Conservation (phyloP, 768 basidiomycete species). For the Butyriboletus loyo region DNA sequence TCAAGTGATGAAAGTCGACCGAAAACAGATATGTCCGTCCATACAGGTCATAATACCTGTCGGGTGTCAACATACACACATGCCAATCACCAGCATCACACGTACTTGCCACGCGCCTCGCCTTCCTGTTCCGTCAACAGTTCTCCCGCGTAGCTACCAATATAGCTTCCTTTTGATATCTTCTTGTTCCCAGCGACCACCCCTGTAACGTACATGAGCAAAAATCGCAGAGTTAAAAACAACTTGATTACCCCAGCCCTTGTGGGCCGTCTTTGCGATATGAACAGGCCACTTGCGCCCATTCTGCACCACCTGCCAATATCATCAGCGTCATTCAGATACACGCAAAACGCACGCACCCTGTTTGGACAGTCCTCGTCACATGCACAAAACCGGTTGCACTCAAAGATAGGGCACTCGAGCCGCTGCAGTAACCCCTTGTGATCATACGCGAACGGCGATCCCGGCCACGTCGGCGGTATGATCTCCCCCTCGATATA, state of each 20-base stretch:
- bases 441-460: conserved; percentile 69
- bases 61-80: not conserved
- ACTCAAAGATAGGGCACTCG: conserved; percentile 77
- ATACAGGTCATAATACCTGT: conserved; percentile 68
- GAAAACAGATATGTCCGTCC: conserved; percentile 82
- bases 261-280: conserved; percentile 67
- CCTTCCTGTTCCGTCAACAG: conserved; percentile 65
- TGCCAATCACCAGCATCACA: not conserved
- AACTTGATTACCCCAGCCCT: conserved; percentile 76
- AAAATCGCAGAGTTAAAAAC: not conserved
- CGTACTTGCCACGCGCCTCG: conserved; percentile 66
- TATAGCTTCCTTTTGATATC: conserved; percentile 65
- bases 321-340: not conserved
- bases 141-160: conserved; percentile 88
- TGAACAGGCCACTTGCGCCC: conserved; percentile 63
- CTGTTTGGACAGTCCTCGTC: conserved; percentile 79
- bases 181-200: conserved; percentile 64
- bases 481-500: conserved; percentile 22
- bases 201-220: conserved; percentile 40
- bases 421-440: conserved; percentile 49
- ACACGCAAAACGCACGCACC: conserved; percentile 37
- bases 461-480: conserved; percentile 34
- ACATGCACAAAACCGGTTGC: conserved; percentile 79
- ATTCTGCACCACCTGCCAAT: conserved; percentile 71
- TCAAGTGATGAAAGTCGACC: conserved; percentile 72